phyloP scores from a whole-genome alignment of 2,329 filamentous ascomycete genomes.

The Lachnellula subtilissima region DNA sequence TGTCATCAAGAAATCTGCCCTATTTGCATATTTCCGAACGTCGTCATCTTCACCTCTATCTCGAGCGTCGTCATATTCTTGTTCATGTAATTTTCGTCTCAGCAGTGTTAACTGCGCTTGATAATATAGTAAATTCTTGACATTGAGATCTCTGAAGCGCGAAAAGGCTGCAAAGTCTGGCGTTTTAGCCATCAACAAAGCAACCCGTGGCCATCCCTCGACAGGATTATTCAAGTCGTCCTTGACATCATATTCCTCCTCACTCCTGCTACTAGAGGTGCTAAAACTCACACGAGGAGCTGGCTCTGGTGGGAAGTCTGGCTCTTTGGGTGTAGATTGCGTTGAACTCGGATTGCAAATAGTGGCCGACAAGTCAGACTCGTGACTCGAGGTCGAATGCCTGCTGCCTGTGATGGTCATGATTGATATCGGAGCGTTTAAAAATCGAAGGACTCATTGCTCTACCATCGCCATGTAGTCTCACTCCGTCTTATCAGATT shows the following conservation, averaged over 20 bases:
- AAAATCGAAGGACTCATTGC: too few relatives aligned
- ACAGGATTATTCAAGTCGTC: not conserved
- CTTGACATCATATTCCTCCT: not conserved
- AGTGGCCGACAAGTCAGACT: not conserved
- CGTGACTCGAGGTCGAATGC: not conserved
- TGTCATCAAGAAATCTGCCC: not conserved
- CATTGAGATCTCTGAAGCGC: conserved; percentile 6
- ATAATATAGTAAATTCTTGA: conserved; percentile 12
- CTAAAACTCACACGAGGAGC: not conserved
- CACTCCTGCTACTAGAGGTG: not conserved
- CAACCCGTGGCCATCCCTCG: conserved; percentile 8
- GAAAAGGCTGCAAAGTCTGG: conserved; percentile 8
- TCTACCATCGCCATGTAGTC: too few relatives aligned
- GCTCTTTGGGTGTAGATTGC: not conserved
- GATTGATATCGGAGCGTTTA: too few relatives aligned
- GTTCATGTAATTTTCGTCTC: not conserved
- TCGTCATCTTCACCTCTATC: not conserved
- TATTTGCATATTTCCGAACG: not conserved
- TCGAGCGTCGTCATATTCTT: conserved; percentile 3
- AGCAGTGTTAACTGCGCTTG: conserved; percentile 5
- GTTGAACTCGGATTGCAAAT: not conserved
- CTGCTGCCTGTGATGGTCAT: not conserved
- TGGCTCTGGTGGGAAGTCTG: not conserved
- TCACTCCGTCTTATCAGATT: not conserved
- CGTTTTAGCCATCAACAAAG: conserved; percentile 4